These are phyloP conservation scores for Potentilla sterilis DNA, from an alignment of 306 rosid genomes.

Conservation along the genomic window DNA sequence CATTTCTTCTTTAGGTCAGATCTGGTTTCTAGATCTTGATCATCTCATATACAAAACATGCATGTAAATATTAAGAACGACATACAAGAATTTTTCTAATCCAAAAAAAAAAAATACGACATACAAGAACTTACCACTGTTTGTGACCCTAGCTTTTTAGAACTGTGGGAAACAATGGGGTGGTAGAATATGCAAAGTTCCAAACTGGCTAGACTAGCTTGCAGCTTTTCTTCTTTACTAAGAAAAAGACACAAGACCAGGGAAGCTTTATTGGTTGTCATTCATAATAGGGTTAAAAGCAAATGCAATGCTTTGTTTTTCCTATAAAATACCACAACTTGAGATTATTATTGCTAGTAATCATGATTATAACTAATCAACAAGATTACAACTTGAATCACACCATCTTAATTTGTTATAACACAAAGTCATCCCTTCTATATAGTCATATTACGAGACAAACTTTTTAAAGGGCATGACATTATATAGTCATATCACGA, in stretches of 20 bases:
- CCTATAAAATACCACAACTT: not conserved
- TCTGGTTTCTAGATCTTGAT: not conserved
- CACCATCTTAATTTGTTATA: too few relatives aligned
- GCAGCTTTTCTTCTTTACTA: constrained; percentile 10
- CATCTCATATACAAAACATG: not conserved
- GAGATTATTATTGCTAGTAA: not conserved
- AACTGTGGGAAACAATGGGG: not conserved
- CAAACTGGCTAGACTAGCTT: not conserved
- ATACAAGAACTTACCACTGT: not conserved
- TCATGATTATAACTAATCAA: not conserved
- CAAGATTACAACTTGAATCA: not conserved
- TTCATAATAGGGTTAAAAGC: not conserved
- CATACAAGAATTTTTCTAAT: not conserved
- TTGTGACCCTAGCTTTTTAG: not conserved
- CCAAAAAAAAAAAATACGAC: too few relatives aligned
- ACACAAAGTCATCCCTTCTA: too few relatives aligned
- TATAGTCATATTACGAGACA: too few relatives aligned
- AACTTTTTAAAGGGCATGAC: too few relatives aligned
- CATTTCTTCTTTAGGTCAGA: not conserved
- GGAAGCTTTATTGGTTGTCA: constrained; percentile 4
- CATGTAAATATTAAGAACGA: not conserved
- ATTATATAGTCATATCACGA: too few relatives aligned
- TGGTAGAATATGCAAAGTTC: not conserved
- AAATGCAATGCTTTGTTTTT: not conserved
- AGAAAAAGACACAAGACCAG: constrained; percentile 5